Evolutionary conservation across 2,329 filamentous ascomycete genomes (phyloP), one percentile per base, ranked within the genome.

Genomic region (Elsinoe ampelina): DNA sequence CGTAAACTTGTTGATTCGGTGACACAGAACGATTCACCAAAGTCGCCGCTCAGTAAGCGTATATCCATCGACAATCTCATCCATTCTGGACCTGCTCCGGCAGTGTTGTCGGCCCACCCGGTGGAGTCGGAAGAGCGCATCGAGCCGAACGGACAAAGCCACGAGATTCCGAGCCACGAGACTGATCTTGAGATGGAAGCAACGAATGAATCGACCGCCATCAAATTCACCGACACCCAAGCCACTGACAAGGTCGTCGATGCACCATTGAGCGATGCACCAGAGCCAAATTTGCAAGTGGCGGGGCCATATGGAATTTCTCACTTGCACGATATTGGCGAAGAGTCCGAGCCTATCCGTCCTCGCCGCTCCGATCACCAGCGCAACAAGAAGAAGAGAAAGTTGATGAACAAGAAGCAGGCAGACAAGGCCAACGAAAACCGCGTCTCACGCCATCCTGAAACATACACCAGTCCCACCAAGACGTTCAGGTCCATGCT

Each of bases 401-500:
- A 39, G 48, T n/a, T 38, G 15, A 17, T 26, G 30, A 19, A 8
- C 32, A 35, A 39, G 32, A 52, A 38, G 10, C 19, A 26, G 20
- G 11, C 48, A 5, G 19, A 11, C 6, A 45, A 45, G 41, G 20
- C 11, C 20, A 19, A 45, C 17, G 20, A 45, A 20, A 19, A 45
- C 19, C 41, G 41, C 41, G 19, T 45, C 41, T 13, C 19, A 22
- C 41, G 41, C n/a, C 41, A 12, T 26, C 30, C 17, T n/a, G 10
- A 15, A 12, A 45, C 41, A 6, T 11, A 45, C 19, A 8, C 41
- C 17, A 45, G 42, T 22, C 54, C 41, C 8, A 34, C 39, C n/a
- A 56, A 56, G 26, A 41, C 38, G 13, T 26, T 56, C 34, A 56
- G 19, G 26, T 56, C 54, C 5, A 45, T 45, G n/a, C 30, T 56